Evolutionary conservation across 2,329 filamentous ascomycete species (phyloP).

Genomic region (Colletotrichum caudatum): DNA sequence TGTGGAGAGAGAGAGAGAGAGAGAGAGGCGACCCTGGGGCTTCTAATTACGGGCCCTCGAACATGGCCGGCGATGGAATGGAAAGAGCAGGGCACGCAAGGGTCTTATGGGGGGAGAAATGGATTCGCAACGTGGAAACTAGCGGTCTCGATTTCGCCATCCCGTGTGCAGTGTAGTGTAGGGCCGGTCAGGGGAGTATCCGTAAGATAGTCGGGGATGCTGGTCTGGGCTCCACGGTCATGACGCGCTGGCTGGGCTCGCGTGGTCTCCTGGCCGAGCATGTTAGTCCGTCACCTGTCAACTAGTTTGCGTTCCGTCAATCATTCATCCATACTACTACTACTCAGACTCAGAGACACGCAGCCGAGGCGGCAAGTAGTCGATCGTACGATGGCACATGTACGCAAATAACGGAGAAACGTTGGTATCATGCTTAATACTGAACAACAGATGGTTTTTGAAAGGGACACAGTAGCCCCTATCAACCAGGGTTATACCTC

Average conservation of each 20-base stretch:
- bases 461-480: background rate
- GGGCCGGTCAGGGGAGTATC: slow-evolving; percentile 5
- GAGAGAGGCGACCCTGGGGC: background rate
- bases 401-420: background rate
- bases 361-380: background rate
- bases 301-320: slow-evolving; percentile 6
- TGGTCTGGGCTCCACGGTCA: slow-evolving; percentile 20
- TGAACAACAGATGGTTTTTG: background rate
- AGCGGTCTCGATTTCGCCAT: background rate
- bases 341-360: background rate
- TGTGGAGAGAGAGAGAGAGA: background rate
- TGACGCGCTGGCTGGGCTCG: slow-evolving; percentile 30
- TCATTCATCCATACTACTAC: background rate
- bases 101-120: slow-evolving; percentile 2
- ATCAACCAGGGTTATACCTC: background rate
- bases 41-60: background rate
- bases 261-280: background rate
- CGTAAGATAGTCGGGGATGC: slow-evolving; percentile 9
- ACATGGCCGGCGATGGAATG: slow-evolving; percentile 16
- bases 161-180: background rate
- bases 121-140: slow-evolving; percentile 16
- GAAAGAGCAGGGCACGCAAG: background rate
- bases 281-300: slow-evolving; percentile 17
- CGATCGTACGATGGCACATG: background rate
- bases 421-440: background rate